Evolutionary conservation across 192 early-diverging fungal genomes (phyloP).

Genomic region (Powellomyces hirtus): DNA sequence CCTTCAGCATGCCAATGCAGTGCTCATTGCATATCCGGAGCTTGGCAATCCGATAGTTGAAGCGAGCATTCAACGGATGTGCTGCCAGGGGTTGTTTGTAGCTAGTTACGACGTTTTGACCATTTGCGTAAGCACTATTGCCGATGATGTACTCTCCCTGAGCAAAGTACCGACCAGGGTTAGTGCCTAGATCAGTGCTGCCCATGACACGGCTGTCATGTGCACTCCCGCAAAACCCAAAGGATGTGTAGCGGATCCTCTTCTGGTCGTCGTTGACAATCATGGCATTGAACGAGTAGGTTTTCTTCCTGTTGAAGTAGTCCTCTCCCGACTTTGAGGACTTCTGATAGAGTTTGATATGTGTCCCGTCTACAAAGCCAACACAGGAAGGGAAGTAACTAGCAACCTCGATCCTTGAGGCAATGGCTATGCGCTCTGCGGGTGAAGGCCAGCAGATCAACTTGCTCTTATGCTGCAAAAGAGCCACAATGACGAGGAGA

Average conservation of each 20-base stretch:
- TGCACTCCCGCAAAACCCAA: neutral
- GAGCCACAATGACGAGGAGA: neutral
- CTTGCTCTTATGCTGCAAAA: neutral
- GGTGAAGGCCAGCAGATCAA: neutral
- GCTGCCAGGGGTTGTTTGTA: neutral
- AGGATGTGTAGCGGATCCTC: neutral
- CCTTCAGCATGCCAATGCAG: neutral
- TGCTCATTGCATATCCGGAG: constrained; percentile 4
- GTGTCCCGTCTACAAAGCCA: constrained; percentile 5
- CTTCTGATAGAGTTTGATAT: neutral
- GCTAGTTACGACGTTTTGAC: neutral
- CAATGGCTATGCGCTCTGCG: neutral
- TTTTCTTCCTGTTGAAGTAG: constrained; percentile 5
- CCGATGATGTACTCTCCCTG: neutral
- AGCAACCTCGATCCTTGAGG: neutral
- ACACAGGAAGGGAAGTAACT: neutral
- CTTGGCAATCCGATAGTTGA: constrained; percentile 2
- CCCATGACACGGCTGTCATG: neutral
- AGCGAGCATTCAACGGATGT: neutral
- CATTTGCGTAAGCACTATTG: neutral
- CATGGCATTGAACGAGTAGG: neutral
- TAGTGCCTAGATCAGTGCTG: neutral
- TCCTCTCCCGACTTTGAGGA: neutral
- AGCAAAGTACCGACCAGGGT: neutral
- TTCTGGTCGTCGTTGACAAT: neutral